Percentiles rank a stretch among this genome's conserved stretches.
Evolutionary conservation across 2,329 filamentous ascomycete genomes (phyloP).

Genomic region (Ceratocystis colombiana): DNA sequence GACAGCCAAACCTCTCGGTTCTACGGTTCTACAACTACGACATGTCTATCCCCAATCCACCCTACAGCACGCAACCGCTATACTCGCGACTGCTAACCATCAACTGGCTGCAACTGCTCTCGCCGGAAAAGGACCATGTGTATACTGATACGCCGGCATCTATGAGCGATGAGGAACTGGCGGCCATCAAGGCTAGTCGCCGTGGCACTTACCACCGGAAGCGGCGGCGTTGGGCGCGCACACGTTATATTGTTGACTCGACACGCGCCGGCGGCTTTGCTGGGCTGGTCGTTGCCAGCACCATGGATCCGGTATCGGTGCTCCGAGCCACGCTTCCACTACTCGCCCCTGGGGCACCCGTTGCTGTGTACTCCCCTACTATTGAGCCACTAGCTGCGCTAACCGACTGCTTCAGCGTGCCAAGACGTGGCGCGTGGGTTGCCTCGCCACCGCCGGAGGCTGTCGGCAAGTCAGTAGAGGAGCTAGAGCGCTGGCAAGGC

Average conservation of each 20-base stretch:
- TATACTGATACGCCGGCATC: conserved; percentile 57
- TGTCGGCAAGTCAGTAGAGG: conserved; percentile 37
- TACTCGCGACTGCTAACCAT: conserved; percentile 70
- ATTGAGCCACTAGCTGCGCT: conserved; percentile 69
- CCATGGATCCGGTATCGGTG: conserved; percentile 70
- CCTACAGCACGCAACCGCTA: conserved; percentile 61
- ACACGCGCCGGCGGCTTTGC: conserved; percentile 68
- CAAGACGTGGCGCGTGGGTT: conserved; percentile 66
- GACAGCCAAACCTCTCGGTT: conserved; percentile 76
- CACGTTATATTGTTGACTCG: conserved; percentile 61
- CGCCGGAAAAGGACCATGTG: conserved; percentile 62
- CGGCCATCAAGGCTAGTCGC: conserved; percentile 67
- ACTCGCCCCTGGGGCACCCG: conserved; percentile 68
- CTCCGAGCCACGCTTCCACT: conserved; percentile 68
- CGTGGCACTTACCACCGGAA: conserved; percentile 83
- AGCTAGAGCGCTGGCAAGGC: conserved; percentile 49
- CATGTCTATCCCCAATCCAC: conserved; percentile 50
- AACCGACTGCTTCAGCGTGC: conserved; percentile 75
- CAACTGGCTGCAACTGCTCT: conserved; percentile 83
- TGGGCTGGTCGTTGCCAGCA: conserved; percentile 69
- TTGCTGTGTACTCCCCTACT: conserved; percentile 75
- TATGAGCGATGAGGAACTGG: conserved; percentile 51
- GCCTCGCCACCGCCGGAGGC: conserved; percentile 41
- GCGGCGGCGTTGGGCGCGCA: conserved; percentile 67
- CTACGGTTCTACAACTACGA: conserved; percentile 88